These are phyloP conservation scores for Pleurotus giganteus DNA, from an alignment of 768 basidiomycete genomes.

Conservation along the genomic window DNA sequence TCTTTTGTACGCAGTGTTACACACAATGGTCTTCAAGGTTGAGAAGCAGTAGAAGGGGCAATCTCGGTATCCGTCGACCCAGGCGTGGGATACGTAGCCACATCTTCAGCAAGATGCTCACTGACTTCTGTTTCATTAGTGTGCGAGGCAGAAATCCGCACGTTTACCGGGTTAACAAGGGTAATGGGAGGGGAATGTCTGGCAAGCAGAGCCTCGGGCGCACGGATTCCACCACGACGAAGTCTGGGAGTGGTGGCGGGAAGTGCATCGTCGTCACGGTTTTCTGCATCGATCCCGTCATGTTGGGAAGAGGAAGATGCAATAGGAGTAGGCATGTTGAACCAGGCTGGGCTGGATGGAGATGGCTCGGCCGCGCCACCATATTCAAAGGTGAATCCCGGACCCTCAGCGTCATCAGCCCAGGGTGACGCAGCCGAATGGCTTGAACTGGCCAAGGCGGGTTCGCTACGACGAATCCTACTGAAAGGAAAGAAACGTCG, in stretches of 20 bases:
- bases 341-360: constrained; percentile 20
- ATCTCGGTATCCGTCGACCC: constrained; percentile 42
- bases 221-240: constrained; percentile 64
- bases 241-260: constrained; percentile 45
- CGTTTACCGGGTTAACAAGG: constrained; percentile 6
- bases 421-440: constrained; percentile 20
- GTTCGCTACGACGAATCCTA: constrained; percentile 41
- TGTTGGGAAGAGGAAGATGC: constrained; percentile 12
- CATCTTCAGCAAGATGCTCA: constrained; percentile 21
- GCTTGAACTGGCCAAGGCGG: constrained; percentile 20
- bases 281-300: constrained; percentile 23
- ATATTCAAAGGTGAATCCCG: constrained; percentile 16
- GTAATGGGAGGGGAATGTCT: constrained; percentile 38
- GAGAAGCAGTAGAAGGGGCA: constrained; percentile 23
- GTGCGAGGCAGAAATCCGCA: constrained; percentile 10
- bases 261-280: constrained; percentile 29
- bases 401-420: constrained; percentile 10
- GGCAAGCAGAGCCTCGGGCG: constrained; percentile 59
- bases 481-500: constrained; percentile 60
- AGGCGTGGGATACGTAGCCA: constrained; percentile 47
- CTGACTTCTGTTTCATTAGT: constrained; percentile 6
- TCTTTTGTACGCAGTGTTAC: neutral
- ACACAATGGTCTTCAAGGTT: neutral
- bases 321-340: constrained; percentile 22
- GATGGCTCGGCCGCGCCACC: constrained; percentile 17